These are phyloP conservation scores for Hanseniaspora gamundiae DNA, from an alignment of 1,139 yeast genomes.

Conservation along the genomic window DNA sequence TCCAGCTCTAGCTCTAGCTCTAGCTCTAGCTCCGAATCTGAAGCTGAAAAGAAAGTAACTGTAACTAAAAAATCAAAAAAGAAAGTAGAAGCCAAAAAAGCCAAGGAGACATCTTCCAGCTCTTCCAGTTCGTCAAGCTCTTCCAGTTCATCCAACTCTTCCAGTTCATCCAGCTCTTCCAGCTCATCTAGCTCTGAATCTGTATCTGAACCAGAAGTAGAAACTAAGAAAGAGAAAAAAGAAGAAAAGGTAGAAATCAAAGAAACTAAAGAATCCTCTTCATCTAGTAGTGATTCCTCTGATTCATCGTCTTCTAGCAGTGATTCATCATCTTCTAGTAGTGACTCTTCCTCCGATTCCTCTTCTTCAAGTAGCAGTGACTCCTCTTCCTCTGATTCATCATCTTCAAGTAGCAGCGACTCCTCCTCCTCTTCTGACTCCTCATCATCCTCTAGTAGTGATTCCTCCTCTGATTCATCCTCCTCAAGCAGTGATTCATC, in stretches of 20 bases:
- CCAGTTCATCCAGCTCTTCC: slow-evolving; percentile 8
- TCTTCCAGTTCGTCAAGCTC: not conserved
- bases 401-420: slow-evolving; percentile 1
- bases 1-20: slow-evolving; percentile 5
- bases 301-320: too few species aligned
- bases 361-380: slow-evolving; percentile 7
- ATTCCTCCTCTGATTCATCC: slow-evolving; percentile 14
- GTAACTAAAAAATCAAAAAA: not conserved
- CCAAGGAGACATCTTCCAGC: not conserved
- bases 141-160: slow-evolving; percentile 6
- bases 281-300: slow-evolving; percentile 9
- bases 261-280: not conserved
- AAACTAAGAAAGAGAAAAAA: too few species aligned
- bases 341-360: slow-evolving; percentile 15
- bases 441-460: slow-evolving; percentile 10
- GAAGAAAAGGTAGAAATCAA: too few species aligned
- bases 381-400: slow-evolving; percentile 21
- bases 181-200: slow-evolving; percentile 7
- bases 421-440: slow-evolving; percentile 12
- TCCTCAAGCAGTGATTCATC: slow-evolving; percentile 11
- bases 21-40: slow-evolving; percentile 5
- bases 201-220: too few species aligned
- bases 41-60: slow-evolving; percentile 4
- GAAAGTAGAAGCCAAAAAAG: not conserved
- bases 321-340: slow-evolving; percentile 10